Evolutionary conservation across 164 flowering plant species (phyloP).

Genomic region (Magnolia officinalis): DNA sequence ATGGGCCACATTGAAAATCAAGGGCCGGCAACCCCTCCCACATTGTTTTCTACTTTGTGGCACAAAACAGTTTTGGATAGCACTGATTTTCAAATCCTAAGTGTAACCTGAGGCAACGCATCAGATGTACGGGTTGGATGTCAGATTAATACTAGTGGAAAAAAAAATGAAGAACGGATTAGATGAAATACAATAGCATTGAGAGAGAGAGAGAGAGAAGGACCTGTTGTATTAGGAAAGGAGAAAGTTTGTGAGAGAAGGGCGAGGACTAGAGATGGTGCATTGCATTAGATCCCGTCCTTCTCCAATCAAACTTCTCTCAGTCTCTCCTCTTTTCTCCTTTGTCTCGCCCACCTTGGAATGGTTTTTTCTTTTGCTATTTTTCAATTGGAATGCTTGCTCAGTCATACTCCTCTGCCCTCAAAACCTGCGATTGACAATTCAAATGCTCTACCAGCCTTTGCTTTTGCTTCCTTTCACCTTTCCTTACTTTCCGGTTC

Average conservation of each 20-base stretch:
- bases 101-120: no score
- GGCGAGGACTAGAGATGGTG: background rate
- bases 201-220: background rate
- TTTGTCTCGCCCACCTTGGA: background rate
- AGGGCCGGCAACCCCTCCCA: no score
- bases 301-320: constrained; percentile 3
- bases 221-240: constrained; percentile 6
- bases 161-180: no score
- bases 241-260: background rate
- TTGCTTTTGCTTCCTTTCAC: constrained; percentile 1
- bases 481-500: background rate
- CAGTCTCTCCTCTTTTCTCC: background rate
- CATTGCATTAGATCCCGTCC: constrained; percentile 4
- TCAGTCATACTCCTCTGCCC: background rate
- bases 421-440: background rate
- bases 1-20: no score
- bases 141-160: no score
- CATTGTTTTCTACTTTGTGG: no score
- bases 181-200: no score
- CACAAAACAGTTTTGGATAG: no score
- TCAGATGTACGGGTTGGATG: background rate
- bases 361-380: background rate
- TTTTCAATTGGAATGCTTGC: background rate
- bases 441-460: no score
- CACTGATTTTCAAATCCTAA: no score